Evolutionary conservation across 805 yeast species (phyloP).

Genomic region (Jamesozyma hellenica): DNA sequence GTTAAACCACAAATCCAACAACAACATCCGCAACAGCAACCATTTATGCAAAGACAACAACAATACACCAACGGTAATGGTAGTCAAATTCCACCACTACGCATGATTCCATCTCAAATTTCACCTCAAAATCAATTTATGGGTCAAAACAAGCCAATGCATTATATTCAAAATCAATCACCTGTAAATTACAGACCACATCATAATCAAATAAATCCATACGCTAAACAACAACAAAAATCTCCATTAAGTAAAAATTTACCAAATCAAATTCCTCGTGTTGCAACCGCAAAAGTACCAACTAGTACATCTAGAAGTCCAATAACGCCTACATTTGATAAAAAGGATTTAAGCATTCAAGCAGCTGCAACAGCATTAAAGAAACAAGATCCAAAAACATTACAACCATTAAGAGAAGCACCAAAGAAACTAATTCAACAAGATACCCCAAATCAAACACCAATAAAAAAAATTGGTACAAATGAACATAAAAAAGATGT

Average conservation of each 20-base stretch:
- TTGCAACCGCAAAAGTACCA: background rate
- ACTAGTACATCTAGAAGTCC: conserved; percentile 13
- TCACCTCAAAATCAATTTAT: conserved; percentile 9
- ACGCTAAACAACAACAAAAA: conserved; percentile 7
- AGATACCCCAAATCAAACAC: conserved; percentile 3
- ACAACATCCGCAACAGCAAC: conserved; percentile 23
- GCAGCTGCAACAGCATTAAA: conserved; percentile 30
- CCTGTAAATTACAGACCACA: conserved; percentile 14
- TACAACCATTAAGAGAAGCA: conserved; percentile 21
- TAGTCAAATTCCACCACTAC: conserved; percentile 2
- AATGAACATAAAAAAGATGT: conserved; percentile 19
- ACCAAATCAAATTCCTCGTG: background rate
- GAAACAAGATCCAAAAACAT: conserved; percentile 12
- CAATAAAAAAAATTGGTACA: conserved; percentile 8
- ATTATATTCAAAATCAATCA: conserved; percentile 3
- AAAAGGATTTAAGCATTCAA: conserved; percentile 2
- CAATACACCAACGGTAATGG: conserved; percentile 6
- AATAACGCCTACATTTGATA: conserved; percentile 11
- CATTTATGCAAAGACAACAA: conserved; percentile 6
- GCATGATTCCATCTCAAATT: conserved; percentile 4
- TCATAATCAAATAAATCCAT: conserved; percentile 20
- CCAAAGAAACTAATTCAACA: conserved; percentile 23
- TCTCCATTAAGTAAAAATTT: conserved; percentile 1
- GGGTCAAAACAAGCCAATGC: conserved; percentile 11
- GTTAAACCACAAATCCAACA: conserved; percentile 5